phyloP scores from a whole-genome alignment of 805 yeast species.

The Candida lessepsii region DNA sequence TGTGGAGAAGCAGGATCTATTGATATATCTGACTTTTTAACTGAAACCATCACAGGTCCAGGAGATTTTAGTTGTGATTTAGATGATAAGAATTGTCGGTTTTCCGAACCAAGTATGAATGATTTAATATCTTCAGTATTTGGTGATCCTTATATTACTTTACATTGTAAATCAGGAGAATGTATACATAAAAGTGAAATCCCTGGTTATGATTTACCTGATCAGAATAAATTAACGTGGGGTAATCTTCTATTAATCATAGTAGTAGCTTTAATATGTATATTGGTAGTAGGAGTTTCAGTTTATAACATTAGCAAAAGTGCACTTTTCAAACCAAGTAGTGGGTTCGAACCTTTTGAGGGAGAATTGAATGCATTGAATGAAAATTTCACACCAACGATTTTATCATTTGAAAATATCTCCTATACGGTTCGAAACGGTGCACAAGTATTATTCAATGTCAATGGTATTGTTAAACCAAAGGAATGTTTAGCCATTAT shows the following conservation, averaged over 20 bases:
- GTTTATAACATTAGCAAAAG: slow-evolving; percentile 55
- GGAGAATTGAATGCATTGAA: slow-evolving; percentile 40
- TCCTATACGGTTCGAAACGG: slow-evolving; percentile 52
- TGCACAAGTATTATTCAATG: slow-evolving; percentile 54
- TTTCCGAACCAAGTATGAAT: slow-evolving; percentile 95
- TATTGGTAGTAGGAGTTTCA: slow-evolving; percentile 41
- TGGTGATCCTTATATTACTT: slow-evolving; percentile 89
- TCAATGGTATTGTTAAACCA: slow-evolving; percentile 78
- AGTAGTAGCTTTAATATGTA: slow-evolving; percentile 42
- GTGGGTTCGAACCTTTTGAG: slow-evolving; percentile 27
- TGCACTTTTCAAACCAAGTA: slow-evolving; percentile 49
- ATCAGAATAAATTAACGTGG: slow-evolving; percentile 42
- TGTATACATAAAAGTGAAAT: slow-evolving; percentile 90
- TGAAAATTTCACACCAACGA: slow-evolving; percentile 24
- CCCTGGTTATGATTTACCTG: slow-evolving; percentile 83
- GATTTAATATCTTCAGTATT: slow-evolving; percentile 85
- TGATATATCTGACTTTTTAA: slow-evolving; percentile 88
- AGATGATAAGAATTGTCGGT: slow-evolving; percentile 58
- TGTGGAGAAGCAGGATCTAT: slow-evolving; percentile 95
- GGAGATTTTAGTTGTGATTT: slow-evolving; percentile 87
- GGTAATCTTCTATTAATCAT: slow-evolving; percentile 48
- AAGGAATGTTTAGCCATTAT: slow-evolving; percentile 91
- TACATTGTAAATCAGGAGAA: slow-evolving; percentile 82
- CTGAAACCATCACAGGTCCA: slow-evolving; percentile 89
- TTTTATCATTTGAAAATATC: slow-evolving; percentile 72